Evolutionary conservation across 2,329 filamentous ascomycete genomes (phyloP), one percentile per base, ranked within the genome.

Genomic region (Aspergillus hortae): DNA sequence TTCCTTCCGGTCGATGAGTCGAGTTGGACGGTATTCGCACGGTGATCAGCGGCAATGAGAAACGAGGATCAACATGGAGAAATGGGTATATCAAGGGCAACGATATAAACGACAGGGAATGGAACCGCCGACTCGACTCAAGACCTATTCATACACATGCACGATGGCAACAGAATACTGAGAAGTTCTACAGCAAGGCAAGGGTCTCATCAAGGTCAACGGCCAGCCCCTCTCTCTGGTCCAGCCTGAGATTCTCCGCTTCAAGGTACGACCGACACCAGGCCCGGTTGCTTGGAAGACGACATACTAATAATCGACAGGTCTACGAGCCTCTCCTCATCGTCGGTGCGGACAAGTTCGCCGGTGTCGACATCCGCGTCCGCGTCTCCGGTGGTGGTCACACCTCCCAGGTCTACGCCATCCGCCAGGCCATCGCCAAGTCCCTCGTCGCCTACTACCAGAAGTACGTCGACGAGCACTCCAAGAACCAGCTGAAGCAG

Each of bases 391-490:
- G 94, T 77, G 94, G 94, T 89, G 94, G 92, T 82, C 92, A 97
- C 85, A 92, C 89, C 64, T 95, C 90, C 57, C 92, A 96, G 80
- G 85, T 96, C 80, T 96, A 97, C 81, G 94, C 94, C 76, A 90
- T 97, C 84, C 91, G 94, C 71, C 94, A 99, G 83, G 92, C 94
- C 71, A 97, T 99, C 75, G 87, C 92, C 82, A 99, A 97, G 87
- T 88, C 88, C 71, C 90, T 95, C 76, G 87, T 95, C 73, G 88
- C 91, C 79, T 96, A 96, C 88, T 97, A 96, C 89, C 92, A 96
- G 83, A 96, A 99, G 86, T 99, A 87, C 82, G 90, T 97, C 80
- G 94, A 99, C 76, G 94, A 99, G 89, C 92, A 97, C 89, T 90
- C 89, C 83, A 99, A 99, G 89, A 96, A 97, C 87, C 84, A 91